Evolutionary conservation across 2,329 filamentous ascomycete species (phyloP), one percentile per base, ranked within the genome.

Genomic region (Graphilbum sp.): DNA sequence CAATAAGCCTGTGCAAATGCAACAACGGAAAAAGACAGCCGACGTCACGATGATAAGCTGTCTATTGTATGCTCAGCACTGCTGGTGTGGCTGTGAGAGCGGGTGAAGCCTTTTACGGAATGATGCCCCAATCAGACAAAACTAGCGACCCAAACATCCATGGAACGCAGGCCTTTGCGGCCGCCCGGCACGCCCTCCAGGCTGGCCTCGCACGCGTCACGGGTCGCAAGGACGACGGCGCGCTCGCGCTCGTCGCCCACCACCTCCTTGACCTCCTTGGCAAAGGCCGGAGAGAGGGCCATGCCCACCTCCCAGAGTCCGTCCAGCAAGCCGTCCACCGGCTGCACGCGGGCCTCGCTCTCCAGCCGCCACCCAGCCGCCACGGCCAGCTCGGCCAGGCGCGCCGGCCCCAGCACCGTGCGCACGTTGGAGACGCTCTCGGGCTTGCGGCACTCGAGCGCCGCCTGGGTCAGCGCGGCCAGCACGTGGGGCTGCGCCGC

Each of bases 401-500:
- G 52, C 12, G 42, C 45, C 13, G 65, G 67, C 8, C 56, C 55
- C 13, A 70, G 40, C 7, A 62, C 52, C 9, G 57, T 64, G 36
- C 62, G 58, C 11, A 74, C 57, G 47, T 75, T 73, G 9, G 56
- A 58, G 0, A 37, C 41, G 38, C 58, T 62, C 1, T 50, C 42
- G 1, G 45, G 38, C 37, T 58, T 58, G 24, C 58, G 57, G 3
- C 52, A 56, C 47, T 71, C 66, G 1, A 67, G 47, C 4, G 55
- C 49, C 0, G 55, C 61, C 27, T 59, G 52, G 0, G 66, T 51
- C 17, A 73, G 47, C 2, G 61, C 60, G n/a, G 67, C 64, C 1
- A 73, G 52, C 7, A 73, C 60, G 43, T 74, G 69, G 16, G 68
- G 59, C 33, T 54, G 42, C 0, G 62, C 58, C 2, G 55, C 52